phyloP scores from a whole-genome alignment of 371 early-diverging fungal genomes.

The Amoeboaphelidium occidentale region DNA sequence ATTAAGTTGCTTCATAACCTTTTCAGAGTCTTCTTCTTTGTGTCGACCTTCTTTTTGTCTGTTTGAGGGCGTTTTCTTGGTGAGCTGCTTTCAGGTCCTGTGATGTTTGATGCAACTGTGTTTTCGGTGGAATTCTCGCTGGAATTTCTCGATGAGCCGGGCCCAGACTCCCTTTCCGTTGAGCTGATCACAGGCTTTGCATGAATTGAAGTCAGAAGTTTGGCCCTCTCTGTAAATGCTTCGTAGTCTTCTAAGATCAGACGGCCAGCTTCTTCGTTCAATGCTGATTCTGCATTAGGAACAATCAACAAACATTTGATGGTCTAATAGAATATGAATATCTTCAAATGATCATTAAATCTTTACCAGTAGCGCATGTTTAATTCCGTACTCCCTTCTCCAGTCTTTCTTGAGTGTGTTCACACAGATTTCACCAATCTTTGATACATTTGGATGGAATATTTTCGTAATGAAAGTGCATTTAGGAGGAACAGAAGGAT shows the following conservation, averaged over 20 bases:
- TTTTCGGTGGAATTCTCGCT: too few species aligned
- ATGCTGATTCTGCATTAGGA: conserved; percentile 78
- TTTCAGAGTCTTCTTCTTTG: too few species aligned
- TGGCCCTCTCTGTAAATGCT: conserved; percentile 46
- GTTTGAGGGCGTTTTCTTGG: too few species aligned
- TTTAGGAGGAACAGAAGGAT: conserved; percentile 49
- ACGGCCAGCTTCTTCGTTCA: conserved; percentile 75
- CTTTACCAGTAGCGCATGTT: conserved; percentile 46
- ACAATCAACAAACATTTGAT: conserved; percentile 69
- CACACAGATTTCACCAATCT: conserved; percentile 67
- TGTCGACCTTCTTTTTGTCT: too few species aligned
- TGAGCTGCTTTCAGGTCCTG: too few species aligned
- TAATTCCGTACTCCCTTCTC: conserved; percentile 50
- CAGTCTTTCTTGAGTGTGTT: conserved; percentile 78
- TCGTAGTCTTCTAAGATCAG: conserved; percentile 61
- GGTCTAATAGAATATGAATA: conserved; percentile 18
- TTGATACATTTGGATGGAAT: conserved; percentile 76
- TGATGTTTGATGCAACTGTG: too few species aligned
- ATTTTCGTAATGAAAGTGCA: conserved; percentile 57
- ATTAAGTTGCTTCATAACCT: too few species aligned
- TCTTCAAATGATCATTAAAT: background rate
- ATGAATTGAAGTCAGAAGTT: conserved; percentile 47
- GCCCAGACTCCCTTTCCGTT: too few species aligned
- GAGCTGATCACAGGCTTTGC: too few species aligned
- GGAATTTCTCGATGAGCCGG: too few species aligned